Conservation (phyloP, 192 early-diverging fungal species). For the Rhizophagus prolifer region DNA sequence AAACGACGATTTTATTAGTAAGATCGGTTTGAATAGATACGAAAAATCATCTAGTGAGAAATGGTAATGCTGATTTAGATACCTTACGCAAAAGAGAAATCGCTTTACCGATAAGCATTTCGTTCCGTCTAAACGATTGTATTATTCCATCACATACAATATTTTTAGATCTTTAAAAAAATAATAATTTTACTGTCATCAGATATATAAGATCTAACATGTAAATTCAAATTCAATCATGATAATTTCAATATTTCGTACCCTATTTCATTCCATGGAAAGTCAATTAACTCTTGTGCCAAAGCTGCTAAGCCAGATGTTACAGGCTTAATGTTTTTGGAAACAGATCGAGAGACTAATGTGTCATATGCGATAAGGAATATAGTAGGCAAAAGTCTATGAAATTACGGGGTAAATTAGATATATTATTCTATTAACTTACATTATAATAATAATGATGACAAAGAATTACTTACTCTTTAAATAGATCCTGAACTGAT, state of each 20-base stretch:
- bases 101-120: constrained; percentile 49
- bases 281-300: constrained; percentile 34
- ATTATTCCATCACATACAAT: constrained; percentile 39
- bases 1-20: neutral
- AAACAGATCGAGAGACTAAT: constrained; percentile 59
- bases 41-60: neutral
- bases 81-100: constrained; percentile 59
- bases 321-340: constrained; percentile 44
- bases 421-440: neutral
- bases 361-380: constrained; percentile 76
- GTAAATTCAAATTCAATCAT: neutral
- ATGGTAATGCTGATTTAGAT: neutral
- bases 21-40: no score
- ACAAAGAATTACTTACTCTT: constrained; percentile 40
- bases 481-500: constrained; percentile 54
- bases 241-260: constrained; percentile 21
- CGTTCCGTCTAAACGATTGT: constrained; percentile 40
- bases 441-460: neutral
- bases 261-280: constrained; percentile 51
- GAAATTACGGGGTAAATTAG: constrained; percentile 4
- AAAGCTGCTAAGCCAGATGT: constrained; percentile 38
- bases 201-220: no score
- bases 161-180: constrained; percentile 30
- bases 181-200: neutral
- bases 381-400: constrained; percentile 69